These are phyloP conservation scores for Cenchrus fungigraminus DNA, from an alignment of 176 grass and related monocot species.

Conservation along the genomic window DNA sequence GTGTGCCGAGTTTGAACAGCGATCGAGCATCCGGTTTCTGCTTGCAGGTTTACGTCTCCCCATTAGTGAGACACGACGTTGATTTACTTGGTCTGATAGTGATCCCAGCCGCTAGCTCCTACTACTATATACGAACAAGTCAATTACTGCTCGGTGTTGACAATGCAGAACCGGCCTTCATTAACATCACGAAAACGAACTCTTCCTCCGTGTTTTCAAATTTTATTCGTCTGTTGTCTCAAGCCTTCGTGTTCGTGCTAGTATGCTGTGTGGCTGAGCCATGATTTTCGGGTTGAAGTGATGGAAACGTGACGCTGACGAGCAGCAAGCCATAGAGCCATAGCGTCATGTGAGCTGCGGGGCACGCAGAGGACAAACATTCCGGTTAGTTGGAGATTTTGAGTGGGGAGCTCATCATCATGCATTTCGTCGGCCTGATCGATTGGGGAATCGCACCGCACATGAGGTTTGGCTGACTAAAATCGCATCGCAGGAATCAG, in stretches of 20 bases:
- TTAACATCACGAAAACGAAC: not conserved
- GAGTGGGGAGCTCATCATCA: not conserved
- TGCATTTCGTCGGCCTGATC: not conserved
- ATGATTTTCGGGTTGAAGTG: not conserved
- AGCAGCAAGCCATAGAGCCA: not conserved
- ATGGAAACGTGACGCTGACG: not conserved
- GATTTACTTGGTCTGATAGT: not conserved
- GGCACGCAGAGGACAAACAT: constrained; percentile 39
- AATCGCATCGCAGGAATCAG: too few relatives aligned
- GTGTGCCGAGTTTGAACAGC: not conserved
- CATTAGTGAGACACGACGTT: not conserved
- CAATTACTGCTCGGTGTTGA: not conserved
- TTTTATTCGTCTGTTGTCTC: not conserved
- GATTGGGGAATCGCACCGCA: constrained; percentile 8
- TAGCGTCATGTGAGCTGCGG: constrained; percentile 29
- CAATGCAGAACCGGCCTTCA: not conserved
- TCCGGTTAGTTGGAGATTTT: not conserved
- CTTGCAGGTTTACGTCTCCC: not conserved
- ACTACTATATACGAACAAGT: not conserved
- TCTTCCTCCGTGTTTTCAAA: not conserved
- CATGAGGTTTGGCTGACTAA: constrained; percentile 2
- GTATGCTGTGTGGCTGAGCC: not conserved
- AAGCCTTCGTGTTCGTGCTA: not conserved
- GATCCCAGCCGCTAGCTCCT: not conserved
- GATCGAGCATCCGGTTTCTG: not conserved